These are phyloP conservation scores for Acacia crassicarpa DNA, from an alignment of 306 rosid genomes.

Conservation along the genomic window DNA sequence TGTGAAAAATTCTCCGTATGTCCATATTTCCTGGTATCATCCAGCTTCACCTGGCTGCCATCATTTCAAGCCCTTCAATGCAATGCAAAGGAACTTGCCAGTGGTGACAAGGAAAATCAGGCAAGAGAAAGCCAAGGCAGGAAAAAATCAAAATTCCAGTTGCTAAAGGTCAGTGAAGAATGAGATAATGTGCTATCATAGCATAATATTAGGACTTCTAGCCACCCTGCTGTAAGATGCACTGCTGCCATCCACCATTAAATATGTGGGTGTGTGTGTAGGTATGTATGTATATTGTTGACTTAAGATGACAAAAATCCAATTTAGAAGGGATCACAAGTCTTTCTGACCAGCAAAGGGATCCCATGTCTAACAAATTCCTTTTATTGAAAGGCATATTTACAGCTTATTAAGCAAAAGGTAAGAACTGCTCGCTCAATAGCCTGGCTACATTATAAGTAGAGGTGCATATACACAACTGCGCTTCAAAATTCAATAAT, in stretches of 20 bases:
- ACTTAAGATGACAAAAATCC: constrained; percentile 37
- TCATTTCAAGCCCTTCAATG: constrained; percentile 54
- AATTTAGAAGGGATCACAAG: constrained; percentile 44
- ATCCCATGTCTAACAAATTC: constrained; percentile 42
- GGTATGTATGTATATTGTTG: constrained; percentile 27
- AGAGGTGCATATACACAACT: constrained; percentile 23
- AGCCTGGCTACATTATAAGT: constrained; percentile 25
- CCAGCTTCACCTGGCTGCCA: constrained; percentile 56
- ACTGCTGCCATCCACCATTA: constrained; percentile 50
- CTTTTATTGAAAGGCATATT: constrained; percentile 37
- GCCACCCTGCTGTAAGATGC: constrained; percentile 66
- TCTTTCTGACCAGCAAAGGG: not conserved
- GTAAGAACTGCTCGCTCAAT: not conserved
- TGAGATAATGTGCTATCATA: constrained; percentile 58
- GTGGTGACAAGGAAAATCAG: constrained; percentile 49
- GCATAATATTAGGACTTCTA: constrained; percentile 50
- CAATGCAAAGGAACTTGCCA: constrained; percentile 44
- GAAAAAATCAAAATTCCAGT: constrained; percentile 52
- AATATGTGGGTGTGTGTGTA: constrained; percentile 13
- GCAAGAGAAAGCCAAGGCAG: constrained; percentile 67
- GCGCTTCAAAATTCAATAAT: constrained; percentile 1
- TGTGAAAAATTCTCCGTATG: constrained; percentile 28
- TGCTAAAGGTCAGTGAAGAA: constrained; percentile 49
- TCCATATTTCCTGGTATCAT: constrained; percentile 39
- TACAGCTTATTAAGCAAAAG: constrained; percentile 28